These are phyloP conservation scores for Trichosanthes cucumerina DNA, from an alignment of 306 rosid species.

Conservation along the genomic window DNA sequence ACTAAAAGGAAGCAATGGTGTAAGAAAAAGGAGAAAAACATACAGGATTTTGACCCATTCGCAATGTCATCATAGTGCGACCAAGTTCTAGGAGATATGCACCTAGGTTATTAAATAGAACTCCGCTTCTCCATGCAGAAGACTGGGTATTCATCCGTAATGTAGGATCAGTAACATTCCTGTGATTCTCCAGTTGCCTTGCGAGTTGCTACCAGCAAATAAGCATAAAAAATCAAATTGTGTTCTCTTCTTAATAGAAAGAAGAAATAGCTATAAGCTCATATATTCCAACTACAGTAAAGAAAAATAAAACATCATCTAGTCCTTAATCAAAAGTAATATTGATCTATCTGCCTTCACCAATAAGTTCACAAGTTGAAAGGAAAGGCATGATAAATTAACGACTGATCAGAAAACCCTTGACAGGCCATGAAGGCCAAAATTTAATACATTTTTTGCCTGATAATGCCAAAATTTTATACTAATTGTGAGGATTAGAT, in stretches of 20 bases:
- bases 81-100: constrained; percentile 94
- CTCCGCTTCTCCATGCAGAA: constrained; percentile 58
- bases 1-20: constrained; percentile 17
- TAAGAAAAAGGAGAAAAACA: constrained; percentile 18
- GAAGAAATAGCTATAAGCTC: constrained; percentile 12
- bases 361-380: not conserved
- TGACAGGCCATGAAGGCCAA: not conserved
- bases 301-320: not conserved
- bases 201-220: constrained; percentile 57
- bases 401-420: not conserved
- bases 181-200: constrained; percentile 75
- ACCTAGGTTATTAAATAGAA: constrained; percentile 66
- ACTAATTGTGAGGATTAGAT: constrained; percentile 2
- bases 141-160: constrained; percentile 53
- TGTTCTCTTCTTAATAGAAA: constrained; percentile 11
- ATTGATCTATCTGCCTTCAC: not conserved
- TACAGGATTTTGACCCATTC: constrained; percentile 86
- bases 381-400: not conserved
- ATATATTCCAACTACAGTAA: not conserved
- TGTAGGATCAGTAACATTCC: constrained; percentile 46
- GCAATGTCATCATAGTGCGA: constrained; percentile 80
- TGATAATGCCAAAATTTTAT: not conserved
- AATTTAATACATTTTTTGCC: not conserved
- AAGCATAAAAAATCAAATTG: constrained; percentile 16
- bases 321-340: not conserved